phyloP scores from a whole-genome alignment of 371 early-diverging fungal genomes.

The Mucor piriformis region DNA sequence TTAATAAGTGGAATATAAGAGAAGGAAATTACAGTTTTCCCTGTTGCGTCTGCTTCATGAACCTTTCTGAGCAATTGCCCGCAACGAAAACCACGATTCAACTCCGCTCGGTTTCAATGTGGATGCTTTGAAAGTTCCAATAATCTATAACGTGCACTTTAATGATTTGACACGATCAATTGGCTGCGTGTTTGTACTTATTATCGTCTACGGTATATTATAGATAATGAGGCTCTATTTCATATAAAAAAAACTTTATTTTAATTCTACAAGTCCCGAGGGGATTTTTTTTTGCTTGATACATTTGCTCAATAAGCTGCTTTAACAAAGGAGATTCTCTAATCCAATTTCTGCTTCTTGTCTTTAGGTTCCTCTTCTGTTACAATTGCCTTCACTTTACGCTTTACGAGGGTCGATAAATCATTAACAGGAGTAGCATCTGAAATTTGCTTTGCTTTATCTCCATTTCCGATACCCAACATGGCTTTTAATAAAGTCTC shows the following conservation, averaged over 20 bases:
- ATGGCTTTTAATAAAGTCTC: conserved; percentile 38
- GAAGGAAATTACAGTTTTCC: conserved; percentile 22
- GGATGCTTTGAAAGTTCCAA: not conserved
- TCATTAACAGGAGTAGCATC: conserved; percentile 42
- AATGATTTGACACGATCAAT: not conserved
- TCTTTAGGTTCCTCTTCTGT: conserved; percentile 1
- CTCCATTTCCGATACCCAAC: conserved; percentile 17
- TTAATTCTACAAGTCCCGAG: too few relatives aligned
- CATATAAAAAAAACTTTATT: too few relatives aligned
- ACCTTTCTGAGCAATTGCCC: not conserved
- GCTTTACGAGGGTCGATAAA: conserved; percentile 45
- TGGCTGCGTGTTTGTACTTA: not conserved
- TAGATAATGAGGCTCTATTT: not conserved
- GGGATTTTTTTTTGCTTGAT: too few relatives aligned
- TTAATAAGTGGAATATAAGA: conserved; percentile 37
- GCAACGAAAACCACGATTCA: not conserved
- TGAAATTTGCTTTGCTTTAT: conserved; percentile 6
- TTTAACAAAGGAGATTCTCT: not conserved
- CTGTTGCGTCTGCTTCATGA: conserved; percentile 9
- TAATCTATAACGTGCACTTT: too few relatives aligned
- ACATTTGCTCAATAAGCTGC: too few relatives aligned
- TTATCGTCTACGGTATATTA: not conserved
- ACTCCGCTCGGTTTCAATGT: not conserved
- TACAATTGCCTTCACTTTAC: conserved; percentile 25
- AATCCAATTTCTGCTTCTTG: conserved; percentile 20